Evolutionary conservation across 345 rosid species (phyloP), one percentile per base, ranked within the genome.

Genomic region (Heritiera fomes): DNA sequence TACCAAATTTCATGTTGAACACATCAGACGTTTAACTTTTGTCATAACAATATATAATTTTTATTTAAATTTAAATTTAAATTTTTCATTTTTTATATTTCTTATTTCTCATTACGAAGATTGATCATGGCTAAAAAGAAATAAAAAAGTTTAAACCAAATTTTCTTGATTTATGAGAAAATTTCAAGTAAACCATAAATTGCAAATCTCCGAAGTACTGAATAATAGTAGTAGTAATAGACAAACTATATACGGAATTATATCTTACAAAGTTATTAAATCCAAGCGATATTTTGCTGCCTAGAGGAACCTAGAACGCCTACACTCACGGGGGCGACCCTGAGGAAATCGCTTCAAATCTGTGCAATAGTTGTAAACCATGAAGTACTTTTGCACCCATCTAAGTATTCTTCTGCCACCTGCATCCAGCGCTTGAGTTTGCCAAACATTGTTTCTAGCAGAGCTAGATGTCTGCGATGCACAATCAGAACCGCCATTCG

Each of bases 341-440:
- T 50, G 83, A 41, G 88, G 85, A 77, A 85, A 87, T 78, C 90
- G 81, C 72, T 84, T 81, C 50, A 3, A 60, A 75, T 87, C 88
- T 2, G 81, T 46, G 79, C 94, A 91, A 69, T 91, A 91, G 61
- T 89, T 84, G 82, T 91, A 89, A 52, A 91, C 80, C 93, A 86
- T 89, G 77, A 52, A 86, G 23, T 88, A 78, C 2, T 78, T 59
- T 53, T 82, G 93, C 40, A 87, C 90, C 95, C 95, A 91, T 11
- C 78, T 73, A 18, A 91, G 78, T 18, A 77, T 80, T 34, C 86
- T 82, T 30, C 76, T 65, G 43, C 82, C 78, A 11, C 32, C 43
- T 0, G 78, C 10, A 55, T 56, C 87, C 40, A 91, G 76, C 46
- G 78, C 73, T 23, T 80, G 83, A 68, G 80, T 64, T 79, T 52